Evolutionary conservation across 169 alveolate species (phyloP).

Genomic region (Babesia bigemina): DNA sequence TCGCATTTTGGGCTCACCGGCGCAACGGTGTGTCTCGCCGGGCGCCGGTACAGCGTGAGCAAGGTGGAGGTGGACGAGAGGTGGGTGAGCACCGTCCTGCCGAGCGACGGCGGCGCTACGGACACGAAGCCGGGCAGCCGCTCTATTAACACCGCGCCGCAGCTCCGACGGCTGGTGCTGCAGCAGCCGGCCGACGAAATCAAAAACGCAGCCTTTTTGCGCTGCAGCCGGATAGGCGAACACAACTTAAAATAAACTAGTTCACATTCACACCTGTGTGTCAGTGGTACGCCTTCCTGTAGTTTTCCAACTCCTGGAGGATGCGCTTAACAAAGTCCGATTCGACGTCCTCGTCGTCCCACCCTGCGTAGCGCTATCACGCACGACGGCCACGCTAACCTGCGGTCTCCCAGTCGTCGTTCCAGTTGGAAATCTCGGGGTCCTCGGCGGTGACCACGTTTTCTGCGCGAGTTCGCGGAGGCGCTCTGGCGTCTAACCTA

Average conservation of each 20-base stretch:
- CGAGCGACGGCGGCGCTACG: background rate
- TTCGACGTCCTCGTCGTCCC: conserved; percentile 74
- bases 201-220: conserved; percentile 54
- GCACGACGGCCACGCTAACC: conserved; percentile 18
- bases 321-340: conserved; percentile 62
- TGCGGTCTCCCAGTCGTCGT: conserved; percentile 71
- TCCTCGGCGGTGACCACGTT: conserved; percentile 65
- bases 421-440: conserved; percentile 69
- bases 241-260: conserved; percentile 30
- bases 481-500: conserved; percentile 29
- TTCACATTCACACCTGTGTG: background rate
- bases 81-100: conserved; percentile 37
- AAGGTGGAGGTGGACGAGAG: conserved; percentile 30
- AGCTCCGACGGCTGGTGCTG: conserved; percentile 34
- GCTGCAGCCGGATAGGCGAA: conserved; percentile 58
- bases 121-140: background rate
- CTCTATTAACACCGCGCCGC: background rate
- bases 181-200: conserved; percentile 43
- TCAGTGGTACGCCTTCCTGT: conserved; percentile 40
- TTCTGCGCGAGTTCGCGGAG: conserved; percentile 20
- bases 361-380: conserved; percentile 27
- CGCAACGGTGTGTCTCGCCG: conserved; percentile 4
- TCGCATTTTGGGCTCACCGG: conserved; percentile 35
- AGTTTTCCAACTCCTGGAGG: conserved; percentile 67
- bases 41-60: background rate